A percentile compares a stretch with the other conserved stretches of the same genome.
Conservation (phyloP, 345 rosid species). For the Arabidopsis suecica region DNA sequence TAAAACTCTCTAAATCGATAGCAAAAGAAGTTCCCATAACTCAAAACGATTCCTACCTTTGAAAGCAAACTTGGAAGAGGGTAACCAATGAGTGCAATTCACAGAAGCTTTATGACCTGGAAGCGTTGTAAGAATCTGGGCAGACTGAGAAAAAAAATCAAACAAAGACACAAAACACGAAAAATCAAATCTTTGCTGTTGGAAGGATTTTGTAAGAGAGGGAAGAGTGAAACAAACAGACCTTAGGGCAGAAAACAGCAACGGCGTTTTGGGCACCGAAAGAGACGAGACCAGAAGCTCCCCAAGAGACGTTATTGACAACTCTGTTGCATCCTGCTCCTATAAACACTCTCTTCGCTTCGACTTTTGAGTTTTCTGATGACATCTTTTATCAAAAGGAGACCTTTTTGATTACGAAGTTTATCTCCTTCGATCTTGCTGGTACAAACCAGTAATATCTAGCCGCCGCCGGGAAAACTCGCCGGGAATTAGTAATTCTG, state of each 20-base stretch:
- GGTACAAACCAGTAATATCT: not conserved
- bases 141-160: conserved; percentile 51
- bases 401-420: not conserved
- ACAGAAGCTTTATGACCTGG: conserved; percentile 85
- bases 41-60: conserved; percentile 53
- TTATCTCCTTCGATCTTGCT: not conserved
- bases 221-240: conserved; percentile 20
- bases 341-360: conserved; percentile 67
- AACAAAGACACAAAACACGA: not conserved
- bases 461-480: conserved; percentile 21
- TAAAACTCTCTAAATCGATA: not conserved
- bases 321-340: conserved; percentile 95
- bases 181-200: conserved; percentile 17
- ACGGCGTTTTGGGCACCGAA: conserved; percentile 91
- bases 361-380: conserved; percentile 41
- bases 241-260: conserved; percentile 81
- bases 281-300: conserved; percentile 74
- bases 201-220: not conserved
- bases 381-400: conserved; percentile 22
- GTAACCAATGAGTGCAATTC: conserved; percentile 93
- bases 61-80: conserved; percentile 71
- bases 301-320: conserved; percentile 94
- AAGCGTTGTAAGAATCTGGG: conserved; percentile 85
- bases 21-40: not conserved
- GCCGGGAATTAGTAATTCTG: not conserved